Base-by-base conservation (phyloP, 1,284 basidiomycete species). In the Ceratobasidium theobromae region DNA sequence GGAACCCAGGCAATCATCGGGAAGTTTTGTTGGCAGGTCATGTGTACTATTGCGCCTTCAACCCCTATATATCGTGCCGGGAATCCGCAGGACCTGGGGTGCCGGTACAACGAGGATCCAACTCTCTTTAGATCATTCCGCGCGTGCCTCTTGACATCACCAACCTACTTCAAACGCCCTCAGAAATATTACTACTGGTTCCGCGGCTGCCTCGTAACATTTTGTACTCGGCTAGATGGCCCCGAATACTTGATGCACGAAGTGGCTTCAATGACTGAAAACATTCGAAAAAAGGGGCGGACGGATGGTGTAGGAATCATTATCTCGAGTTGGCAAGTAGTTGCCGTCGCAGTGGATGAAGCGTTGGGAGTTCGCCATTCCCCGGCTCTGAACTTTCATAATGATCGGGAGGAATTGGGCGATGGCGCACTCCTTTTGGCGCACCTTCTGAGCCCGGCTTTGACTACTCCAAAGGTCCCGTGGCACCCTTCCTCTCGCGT, bases 311-410 rank as follows among this genome's bases (percentile, higher is more conserved):
- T 52, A 16, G 58, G 58, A n/a, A 27, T 52, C 12, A 35, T 62
- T 25, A n/a, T 62, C 14, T 62, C 58, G 2, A 38, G 58, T n/a
- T 35, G 46, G n/a, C 48, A 62, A 14, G 32, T 62, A 12, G 21
- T 52, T 23, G 58, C 58, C 4, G 48, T 52, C 16, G 21, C 32
- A 4, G 48, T 62, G 23, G 35, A 62, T 30, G 55, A 30, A 9
- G 16, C 14, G 4, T 16, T 16, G 9, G 32, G 12, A 2, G 58
- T 62, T 6, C 48, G 33, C 14, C 33, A 49, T 25, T 62, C 58
- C 1, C 58, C 46, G 4, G 32, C 12, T 3, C 38, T 62, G 1
- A 4, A 27, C 35, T 18, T 62, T 11, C 48, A 43, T 21, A 23
- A 60, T 25, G n/a, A 11, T 23, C 40, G 27, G 27, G 35, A 35